phyloP scores from a whole-genome alignment of 2,329 filamentous ascomycete species.

The Diplodia sapinea region DNA sequence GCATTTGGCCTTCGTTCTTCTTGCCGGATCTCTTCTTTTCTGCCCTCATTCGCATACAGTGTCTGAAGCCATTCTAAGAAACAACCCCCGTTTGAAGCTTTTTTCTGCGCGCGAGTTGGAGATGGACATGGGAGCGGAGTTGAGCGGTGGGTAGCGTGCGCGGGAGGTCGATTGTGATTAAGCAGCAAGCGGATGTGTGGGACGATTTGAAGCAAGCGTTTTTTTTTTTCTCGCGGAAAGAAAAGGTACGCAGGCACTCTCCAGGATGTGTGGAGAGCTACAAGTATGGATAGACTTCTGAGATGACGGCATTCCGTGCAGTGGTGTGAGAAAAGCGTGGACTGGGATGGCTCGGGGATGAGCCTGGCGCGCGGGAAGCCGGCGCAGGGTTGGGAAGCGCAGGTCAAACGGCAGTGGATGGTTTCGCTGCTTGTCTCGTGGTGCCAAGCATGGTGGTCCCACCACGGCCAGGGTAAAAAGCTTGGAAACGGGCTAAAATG shows the following conservation, averaged over 20 bases:
- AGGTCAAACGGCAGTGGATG: too few relatives aligned
- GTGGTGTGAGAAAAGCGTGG: constrained; percentile 5
- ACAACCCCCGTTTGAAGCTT: constrained; percentile 23
- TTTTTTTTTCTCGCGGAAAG: not conserved
- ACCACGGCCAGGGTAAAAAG: not conserved
- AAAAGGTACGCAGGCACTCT: not conserved
- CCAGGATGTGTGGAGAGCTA: not conserved
- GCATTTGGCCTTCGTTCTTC: constrained; percentile 24
- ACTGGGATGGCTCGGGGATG: too few relatives aligned
- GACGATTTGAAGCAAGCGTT: constrained; percentile 1
- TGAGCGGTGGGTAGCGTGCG: not conserved
- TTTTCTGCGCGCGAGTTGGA: constrained; percentile 9
- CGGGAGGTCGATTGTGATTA: constrained; percentile 17
- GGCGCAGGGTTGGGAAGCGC: too few relatives aligned
- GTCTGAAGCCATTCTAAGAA: constrained; percentile 28
- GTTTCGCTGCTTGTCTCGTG: not conserved
- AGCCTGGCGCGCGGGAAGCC: too few relatives aligned
- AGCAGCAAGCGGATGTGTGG: constrained; percentile 14
- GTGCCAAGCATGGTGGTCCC: not conserved
- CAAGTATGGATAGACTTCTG: constrained; percentile 30
- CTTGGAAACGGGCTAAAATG: not conserved
- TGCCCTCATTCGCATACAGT: constrained; percentile 21
- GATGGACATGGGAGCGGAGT: not conserved
- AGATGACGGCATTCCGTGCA: constrained; percentile 14
- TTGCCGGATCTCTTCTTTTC: constrained; percentile 12